Conservation (phyloP, 2,329 filamentous ascomycete genomes). For the Cercospora sp. region DNA sequence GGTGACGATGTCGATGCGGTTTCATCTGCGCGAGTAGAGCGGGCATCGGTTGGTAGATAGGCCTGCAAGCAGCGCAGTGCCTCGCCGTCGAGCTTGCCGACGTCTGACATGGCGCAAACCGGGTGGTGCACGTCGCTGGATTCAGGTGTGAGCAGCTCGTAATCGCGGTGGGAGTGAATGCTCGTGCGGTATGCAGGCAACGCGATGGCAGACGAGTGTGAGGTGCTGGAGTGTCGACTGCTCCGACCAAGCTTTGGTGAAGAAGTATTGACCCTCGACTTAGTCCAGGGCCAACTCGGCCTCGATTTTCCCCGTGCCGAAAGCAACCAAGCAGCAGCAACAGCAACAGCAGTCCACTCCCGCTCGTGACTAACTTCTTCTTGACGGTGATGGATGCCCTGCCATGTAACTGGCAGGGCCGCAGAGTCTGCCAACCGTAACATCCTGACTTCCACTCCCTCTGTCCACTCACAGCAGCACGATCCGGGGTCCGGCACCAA, state of each 20-base stretch:
- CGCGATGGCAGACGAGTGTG: background rate
- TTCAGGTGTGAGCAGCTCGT: background rate
- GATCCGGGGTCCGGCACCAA: background rate
- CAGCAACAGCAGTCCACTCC: background rate
- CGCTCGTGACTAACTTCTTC: background rate
- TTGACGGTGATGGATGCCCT: background rate
- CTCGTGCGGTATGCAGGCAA: background rate
- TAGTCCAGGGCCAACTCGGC: background rate
- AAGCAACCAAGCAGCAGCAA: background rate
- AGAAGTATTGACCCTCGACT: background rate
- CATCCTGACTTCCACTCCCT: background rate
- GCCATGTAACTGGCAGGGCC: slow-evolving; percentile 9
- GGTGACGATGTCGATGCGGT: slow-evolving; percentile 1
- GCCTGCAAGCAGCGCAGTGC: slow-evolving; percentile 51
- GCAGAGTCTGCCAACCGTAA: background rate
- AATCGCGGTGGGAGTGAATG: background rate
- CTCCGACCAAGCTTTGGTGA: background rate
- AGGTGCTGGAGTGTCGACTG: background rate
- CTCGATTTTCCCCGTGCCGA: background rate
- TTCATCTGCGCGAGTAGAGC: slow-evolving; percentile 6
- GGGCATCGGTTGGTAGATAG: slow-evolving; percentile 46
- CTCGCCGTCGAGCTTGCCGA: slow-evolving; percentile 39
- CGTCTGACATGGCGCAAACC: slow-evolving; percentile 24
- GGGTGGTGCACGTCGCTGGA: background rate
- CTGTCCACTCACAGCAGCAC: slow-evolving; percentile 6